Conservation (phyloP, 176 grass and related monocot genomes). For the Carex scoparia region DNA sequence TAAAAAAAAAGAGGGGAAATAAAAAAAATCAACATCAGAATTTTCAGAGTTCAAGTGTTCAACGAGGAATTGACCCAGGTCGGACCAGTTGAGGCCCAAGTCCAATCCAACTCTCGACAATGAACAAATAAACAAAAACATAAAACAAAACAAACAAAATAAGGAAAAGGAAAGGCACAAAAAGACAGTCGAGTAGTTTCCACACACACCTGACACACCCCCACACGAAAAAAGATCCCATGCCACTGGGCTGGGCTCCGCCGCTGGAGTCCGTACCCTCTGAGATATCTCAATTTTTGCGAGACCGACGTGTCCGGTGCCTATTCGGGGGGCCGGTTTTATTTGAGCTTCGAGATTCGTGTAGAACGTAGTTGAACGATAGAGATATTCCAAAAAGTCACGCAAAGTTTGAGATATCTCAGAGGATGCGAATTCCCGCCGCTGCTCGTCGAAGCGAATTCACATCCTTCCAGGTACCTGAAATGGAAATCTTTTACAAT, state of each 20-base stretch:
- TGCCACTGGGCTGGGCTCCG: slow-evolving; percentile 4
- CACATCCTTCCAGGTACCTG: too few species aligned
- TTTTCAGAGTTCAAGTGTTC: background rate
- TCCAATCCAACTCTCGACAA: background rate
- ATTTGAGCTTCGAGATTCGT: too few species aligned
- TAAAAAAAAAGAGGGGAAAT: background rate
- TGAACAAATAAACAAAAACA: background rate
- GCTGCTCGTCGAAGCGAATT: too few species aligned
- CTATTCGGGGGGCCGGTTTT: too few species aligned
- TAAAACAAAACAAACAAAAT: background rate
- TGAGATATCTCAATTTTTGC: too few species aligned
- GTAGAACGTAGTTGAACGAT: too few species aligned
- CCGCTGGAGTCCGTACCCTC: background rate
- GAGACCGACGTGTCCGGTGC: too few species aligned
- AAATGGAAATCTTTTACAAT: too few species aligned
- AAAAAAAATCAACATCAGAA: background rate
- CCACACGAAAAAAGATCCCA: background rate
- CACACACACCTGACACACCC: background rate
- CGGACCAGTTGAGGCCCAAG: background rate
- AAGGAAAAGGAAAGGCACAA: background rate
- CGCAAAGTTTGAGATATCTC: too few species aligned
- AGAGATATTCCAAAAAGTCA: too few species aligned
- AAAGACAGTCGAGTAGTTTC: background rate
- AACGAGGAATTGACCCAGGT: slow-evolving; percentile 1
- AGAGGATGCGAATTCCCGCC: too few species aligned